Conservation (phyloP, 805 yeast genomes). For the Candida corydali region DNA sequence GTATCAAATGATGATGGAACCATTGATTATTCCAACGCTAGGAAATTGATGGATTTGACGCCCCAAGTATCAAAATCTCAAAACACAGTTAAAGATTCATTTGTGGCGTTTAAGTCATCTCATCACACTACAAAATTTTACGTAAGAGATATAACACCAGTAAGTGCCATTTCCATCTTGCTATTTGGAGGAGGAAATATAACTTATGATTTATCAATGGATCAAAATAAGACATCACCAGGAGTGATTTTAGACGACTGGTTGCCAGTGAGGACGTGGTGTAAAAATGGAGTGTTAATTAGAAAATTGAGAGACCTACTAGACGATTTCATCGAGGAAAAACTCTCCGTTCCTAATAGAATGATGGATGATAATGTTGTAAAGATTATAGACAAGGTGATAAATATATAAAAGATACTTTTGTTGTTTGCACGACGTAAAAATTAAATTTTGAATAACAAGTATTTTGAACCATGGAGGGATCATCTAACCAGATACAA, state of each 20-base stretch:
- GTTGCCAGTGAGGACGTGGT: conserved; percentile 90
- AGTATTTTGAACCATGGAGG: conserved; percentile 1
- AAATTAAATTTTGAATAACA: neutral
- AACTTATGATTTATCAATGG: conserved; percentile 48
- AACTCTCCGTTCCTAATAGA: conserved; percentile 39
- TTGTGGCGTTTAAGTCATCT: conserved; percentile 59
- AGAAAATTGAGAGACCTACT: conserved; percentile 63
- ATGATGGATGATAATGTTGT: conserved; percentile 18
- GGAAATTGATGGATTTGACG: conserved; percentile 33
- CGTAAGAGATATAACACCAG: conserved; percentile 75
- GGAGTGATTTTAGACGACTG: conserved; percentile 86
- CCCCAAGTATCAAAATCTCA: conserved; percentile 30
- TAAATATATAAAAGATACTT: conserved; percentile 1
- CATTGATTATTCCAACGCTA: conserved; percentile 28
- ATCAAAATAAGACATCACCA: conserved; percentile 56
- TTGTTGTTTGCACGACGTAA: conserved; percentile 1
- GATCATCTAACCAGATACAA: neutral
- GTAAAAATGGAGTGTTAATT: conserved; percentile 84
- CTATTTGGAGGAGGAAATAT: conserved; percentile 83
- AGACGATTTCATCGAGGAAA: conserved; percentile 62
- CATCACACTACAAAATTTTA: conserved; percentile 64
- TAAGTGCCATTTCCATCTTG: conserved; percentile 65
- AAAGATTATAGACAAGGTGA: conserved; percentile 15
- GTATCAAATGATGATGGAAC: conserved; percentile 35
- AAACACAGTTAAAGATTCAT: conserved; percentile 45